phyloP scores from a whole-genome alignment of 2,329 filamentous ascomycete species.

The Xylaria hypoxylon region DNA sequence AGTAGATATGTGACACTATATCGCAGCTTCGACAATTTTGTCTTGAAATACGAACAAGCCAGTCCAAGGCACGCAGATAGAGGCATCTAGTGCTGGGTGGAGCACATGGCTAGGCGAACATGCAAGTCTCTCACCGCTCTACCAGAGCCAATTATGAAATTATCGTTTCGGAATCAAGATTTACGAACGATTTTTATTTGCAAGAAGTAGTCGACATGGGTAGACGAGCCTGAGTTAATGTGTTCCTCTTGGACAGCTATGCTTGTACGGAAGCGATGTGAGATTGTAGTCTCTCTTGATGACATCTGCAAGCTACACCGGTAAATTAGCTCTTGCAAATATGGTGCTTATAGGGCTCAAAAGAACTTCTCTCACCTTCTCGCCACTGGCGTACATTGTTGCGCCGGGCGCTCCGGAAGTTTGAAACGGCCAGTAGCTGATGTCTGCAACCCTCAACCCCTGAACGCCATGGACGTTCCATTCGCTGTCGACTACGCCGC shows the following conservation, averaged over 20 bases:
- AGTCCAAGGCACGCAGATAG: no score
- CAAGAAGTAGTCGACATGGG: background rate
- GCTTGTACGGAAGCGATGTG: conserved; percentile 8
- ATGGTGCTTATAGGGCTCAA: background rate
- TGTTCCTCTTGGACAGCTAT: background rate
- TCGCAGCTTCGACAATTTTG: no score
- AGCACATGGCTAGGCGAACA: background rate
- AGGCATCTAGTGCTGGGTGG: background rate
- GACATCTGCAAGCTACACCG: conserved; percentile 22
- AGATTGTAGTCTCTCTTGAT: conserved; percentile 27
- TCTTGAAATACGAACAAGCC: no score
- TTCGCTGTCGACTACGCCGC: conserved; percentile 50
- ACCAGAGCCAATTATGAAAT: background rate
- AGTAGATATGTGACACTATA: no score
- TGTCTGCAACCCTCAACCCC: conserved; percentile 35
- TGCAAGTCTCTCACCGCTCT: background rate
- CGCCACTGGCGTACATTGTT: conserved; percentile 33
- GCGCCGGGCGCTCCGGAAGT: conserved; percentile 22
- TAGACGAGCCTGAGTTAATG: background rate
- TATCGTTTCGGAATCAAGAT: background rate
- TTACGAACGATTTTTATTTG: background rate
- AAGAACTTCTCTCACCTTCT: conserved; percentile 32
- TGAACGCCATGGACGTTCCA: conserved; percentile 39
- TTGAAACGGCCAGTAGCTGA: conserved; percentile 33
- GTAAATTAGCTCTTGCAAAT: conserved; percentile 16